Evolutionary conservation across 108 stramenopile genomes (phyloP), one percentile per base, ranked within the genome.

Genomic region (Aurantiochytrium sp.): DNA sequence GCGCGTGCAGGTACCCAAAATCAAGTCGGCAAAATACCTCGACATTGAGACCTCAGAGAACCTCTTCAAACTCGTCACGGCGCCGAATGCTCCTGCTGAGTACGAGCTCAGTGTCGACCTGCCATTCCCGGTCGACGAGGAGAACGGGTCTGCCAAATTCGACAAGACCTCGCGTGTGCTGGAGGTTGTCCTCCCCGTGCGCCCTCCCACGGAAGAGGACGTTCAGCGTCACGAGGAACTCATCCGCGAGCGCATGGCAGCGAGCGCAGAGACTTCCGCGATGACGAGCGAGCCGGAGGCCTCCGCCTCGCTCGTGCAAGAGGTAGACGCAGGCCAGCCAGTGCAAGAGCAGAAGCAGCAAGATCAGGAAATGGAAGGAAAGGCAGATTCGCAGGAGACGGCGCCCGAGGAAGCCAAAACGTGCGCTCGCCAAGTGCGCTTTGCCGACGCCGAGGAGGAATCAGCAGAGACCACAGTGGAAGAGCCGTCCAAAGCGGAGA

Each of bases 111-210:
- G 32, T n/a, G 12, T 89, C 10, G 68, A 45, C 21, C 86, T 89
- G n/a, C 89, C 89, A 22, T 89, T 87, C 42, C 39, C 37, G 24
- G 89, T 89, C 12, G 55, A 86, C 4, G 89, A 89, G 34, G 42
- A 86, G 27, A 68, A 69, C 22, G 89, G 85, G 8, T 12, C 45
- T 24, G 89, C 89, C 31, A 55, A 48, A 17, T 89, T 87, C 42
- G 89, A 89, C 50, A 89, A 89, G 34, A 21, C n/a, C 1, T 30
- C 32, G 24, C 85, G 86, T 6, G 10, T 68, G 12, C 54, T 89
- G 24, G 85, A 55, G n/a, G 87, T 89, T 2, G 73, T 55, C 6
- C 34, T 89, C 21, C 88, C 88, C 4, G 36, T 89, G 10, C 17
- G 27, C n/a, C 55, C 88, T 1, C 48, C 42, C n/a, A 8, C 65